Evolutionary conservation across 208 protist species (phyloP), one percentile per base, ranked within the genome.

Genomic region (Trypanosoma conorhini): DNA sequence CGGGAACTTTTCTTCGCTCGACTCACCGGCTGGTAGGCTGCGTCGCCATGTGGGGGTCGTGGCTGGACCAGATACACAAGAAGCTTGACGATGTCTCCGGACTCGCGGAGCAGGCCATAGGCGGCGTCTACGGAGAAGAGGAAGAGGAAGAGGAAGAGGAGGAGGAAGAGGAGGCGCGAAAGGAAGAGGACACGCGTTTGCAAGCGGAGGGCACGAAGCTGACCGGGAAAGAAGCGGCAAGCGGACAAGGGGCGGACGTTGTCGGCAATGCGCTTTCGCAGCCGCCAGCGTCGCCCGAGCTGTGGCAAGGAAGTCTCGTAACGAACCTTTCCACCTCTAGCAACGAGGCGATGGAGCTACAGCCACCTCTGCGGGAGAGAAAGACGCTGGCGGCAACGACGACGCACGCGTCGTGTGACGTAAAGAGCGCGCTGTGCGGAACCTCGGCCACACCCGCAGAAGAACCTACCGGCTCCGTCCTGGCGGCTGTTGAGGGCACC

Each of bases 21-120:
- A 17, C 33, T 21, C 38, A 48, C 38, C 44, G 2, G 10, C 35
- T 67, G 50, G 24, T 40, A 30, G 38, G 15, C 46, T 9, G 51
- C 28, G 17, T 35, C 31, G 61, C 22, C 46, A 93, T 93, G 88
- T 86, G 82, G 76, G 81, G 76, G 50, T 82, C 81, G 38, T 85
- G 81, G 64, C 35, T 95, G 10, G 81, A 77, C 44, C 80, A 92
- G 60, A 76, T 95, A 30, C 82, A 92, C 62, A 74, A 91, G 61
- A 87, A 76, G 42, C 77, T 93, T 24, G 90, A 86, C 51, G 82
- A 87, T 46, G 70, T 76, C 28, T 67, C 70, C 8, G 70, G 70
- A 50, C 51, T 76, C 13, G 61, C 69, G 30, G 46, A 42, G 60
- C 22, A 55, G 5, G 79, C 80, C 44, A 80, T 81, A 21, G 79